Evolutionary conservation across 2,329 filamentous ascomycete species (phyloP).

Genomic region (Grosmannia penicillata): DNA sequence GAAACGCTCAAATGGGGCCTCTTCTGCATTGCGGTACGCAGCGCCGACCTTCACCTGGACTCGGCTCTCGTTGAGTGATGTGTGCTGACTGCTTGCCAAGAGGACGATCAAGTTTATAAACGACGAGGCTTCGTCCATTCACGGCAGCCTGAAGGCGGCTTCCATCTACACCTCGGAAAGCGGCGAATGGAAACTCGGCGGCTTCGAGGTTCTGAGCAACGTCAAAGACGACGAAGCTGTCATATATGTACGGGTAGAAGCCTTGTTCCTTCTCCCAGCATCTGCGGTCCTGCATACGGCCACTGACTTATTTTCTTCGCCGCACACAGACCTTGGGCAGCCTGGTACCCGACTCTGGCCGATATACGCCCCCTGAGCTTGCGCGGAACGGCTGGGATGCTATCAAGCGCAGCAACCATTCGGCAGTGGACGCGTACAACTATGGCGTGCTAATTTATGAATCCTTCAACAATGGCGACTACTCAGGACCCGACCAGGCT

Average conservation of each 20-base stretch:
- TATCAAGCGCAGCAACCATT: constrained; percentile 68
- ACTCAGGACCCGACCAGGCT: constrained; percentile 60
- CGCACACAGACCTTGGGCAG: constrained; percentile 61
- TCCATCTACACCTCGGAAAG: constrained; percentile 91
- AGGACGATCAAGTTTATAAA: constrained; percentile 95
- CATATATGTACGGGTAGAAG: constrained; percentile 52
- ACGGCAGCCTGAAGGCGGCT: constrained; percentile 70
- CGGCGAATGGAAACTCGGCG: constrained; percentile 92
- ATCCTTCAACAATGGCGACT: constrained; percentile 70
- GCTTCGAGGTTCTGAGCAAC: constrained; percentile 85
- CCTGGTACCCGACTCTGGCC: constrained; percentile 67
- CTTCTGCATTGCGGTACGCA: constrained; percentile 60
- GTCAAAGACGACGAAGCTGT: constrained; percentile 92
- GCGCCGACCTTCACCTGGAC: background rate
- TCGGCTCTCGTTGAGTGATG: background rate
- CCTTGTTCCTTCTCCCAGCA: background rate
- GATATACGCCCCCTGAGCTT: constrained; percentile 80
- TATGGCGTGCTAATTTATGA: constrained; percentile 78
- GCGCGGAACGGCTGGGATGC: constrained; percentile 79
- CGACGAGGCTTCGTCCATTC: constrained; percentile 78
- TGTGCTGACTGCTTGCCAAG: constrained; percentile 24
- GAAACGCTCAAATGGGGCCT: constrained; percentile 97
- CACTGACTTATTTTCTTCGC: background rate
- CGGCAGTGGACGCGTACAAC: constrained; percentile 76
- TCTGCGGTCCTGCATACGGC: background rate